Percentiles rank a stretch among this genome's conserved stretches.
phyloP scores from a whole-genome alignment of 2,329 filamentous ascomycete genomes.

The Beauveria sp. region DNA sequence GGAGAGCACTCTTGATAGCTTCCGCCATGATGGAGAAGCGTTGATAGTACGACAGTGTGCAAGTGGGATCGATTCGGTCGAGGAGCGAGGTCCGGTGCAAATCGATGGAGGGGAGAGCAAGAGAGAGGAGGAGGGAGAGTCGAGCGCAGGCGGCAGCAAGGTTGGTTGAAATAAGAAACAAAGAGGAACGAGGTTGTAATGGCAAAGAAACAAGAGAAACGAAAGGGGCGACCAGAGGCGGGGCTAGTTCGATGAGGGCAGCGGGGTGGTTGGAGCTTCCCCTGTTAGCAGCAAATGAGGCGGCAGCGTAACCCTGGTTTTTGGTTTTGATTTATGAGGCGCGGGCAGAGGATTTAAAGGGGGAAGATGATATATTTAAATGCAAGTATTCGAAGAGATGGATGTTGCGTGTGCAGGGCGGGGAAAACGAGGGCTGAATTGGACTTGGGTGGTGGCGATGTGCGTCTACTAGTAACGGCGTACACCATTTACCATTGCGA shows the following conservation, averaged over 20 bases:
- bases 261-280: conserved; percentile 11
- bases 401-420: too few relatives aligned
- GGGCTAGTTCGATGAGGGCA: conserved; percentile 8
- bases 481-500: too few relatives aligned
- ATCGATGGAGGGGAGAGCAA: neutral
- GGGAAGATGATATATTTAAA: neutral
- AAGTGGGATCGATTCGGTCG: conserved; percentile 12
- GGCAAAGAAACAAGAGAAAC: neutral
- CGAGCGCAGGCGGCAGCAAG: neutral
- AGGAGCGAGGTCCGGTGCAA: neutral
- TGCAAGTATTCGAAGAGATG: neutral
- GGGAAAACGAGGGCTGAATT: neutral
- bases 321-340: neutral
- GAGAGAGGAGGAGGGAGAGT: neutral
- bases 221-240: conserved; percentile 9
- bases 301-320: conserved; percentile 3
- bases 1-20: conserved; percentile 66
- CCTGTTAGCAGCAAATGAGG: conserved; percentile 10
- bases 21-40: conserved; percentile 53
- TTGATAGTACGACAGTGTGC: conserved; percentile 7
- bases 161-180: neutral
- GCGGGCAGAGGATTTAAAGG: neutral
- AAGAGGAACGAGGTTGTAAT: conserved; percentile 6
- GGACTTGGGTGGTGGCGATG: neutral
- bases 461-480: neutral